A percentile compares a stretch with the other conserved stretches of the same genome.
Conservation (phyloP, 805 yeast genomes). For the Naumovozyma dairenensis region DNA sequence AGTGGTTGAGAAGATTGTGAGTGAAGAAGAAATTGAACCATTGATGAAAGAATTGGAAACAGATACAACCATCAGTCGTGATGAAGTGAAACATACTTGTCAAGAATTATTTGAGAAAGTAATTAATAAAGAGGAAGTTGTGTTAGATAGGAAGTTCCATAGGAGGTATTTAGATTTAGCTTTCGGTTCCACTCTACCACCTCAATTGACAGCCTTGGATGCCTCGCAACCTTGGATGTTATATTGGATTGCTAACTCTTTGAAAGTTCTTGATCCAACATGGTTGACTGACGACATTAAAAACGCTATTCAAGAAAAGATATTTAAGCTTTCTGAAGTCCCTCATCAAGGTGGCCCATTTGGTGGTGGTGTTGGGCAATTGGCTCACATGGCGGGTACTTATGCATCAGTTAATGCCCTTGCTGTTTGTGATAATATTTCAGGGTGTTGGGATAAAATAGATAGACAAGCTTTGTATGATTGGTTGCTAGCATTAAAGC, state of each 20-base stretch:
- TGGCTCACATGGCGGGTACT: constrained; percentile 75
- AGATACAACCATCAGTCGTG: constrained; percentile 22
- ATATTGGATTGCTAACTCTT: constrained; percentile 69
- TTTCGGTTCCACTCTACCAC: constrained; percentile 39
- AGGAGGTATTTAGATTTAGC: constrained; percentile 33
- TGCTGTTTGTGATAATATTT: constrained; percentile 39
- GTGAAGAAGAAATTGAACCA: constrained; percentile 9
- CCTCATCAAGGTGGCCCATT: constrained; percentile 47
- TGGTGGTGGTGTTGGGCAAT: constrained; percentile 77
- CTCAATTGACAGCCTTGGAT: constrained; percentile 48
- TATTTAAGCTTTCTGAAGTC: constrained; percentile 21
- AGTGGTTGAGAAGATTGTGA: constrained; percentile 7
- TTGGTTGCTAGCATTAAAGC: constrained; percentile 62
- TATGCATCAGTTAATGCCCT: constrained; percentile 69
- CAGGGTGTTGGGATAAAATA: constrained; percentile 33
- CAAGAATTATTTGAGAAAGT: constrained; percentile 5
- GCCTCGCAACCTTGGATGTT: constrained; percentile 90
- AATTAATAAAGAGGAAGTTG: constrained; percentile 1
- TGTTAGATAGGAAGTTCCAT: constrained; percentile 31
- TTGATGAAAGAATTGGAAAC: constrained; percentile 21
- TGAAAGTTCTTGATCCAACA: constrained; percentile 32
- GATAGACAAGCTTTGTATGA: constrained; percentile 39
- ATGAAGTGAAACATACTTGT: constrained; percentile 17
- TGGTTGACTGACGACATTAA: constrained; percentile 21
- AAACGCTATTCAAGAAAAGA: constrained; percentile 23